These are phyloP conservation scores for Thielaviopsis euricoi DNA, from an alignment of 2,329 filamentous ascomycete species.

Conservation along the genomic window DNA sequence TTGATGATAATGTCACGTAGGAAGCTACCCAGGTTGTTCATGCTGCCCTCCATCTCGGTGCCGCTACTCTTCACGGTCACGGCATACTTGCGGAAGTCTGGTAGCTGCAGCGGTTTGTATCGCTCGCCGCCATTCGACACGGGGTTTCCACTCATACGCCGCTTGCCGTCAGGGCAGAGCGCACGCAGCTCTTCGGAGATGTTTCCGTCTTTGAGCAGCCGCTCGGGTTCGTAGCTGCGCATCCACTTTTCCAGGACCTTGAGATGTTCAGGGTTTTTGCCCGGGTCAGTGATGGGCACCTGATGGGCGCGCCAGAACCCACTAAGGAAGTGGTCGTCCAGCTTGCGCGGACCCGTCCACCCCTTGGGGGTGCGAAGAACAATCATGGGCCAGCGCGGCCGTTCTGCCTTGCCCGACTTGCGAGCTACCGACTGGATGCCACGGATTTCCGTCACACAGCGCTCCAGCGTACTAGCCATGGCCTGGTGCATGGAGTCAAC, in stretches of 20 bases:
- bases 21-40: conserved; percentile 53
- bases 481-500: conserved; percentile 63
- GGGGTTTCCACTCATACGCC: conserved; percentile 63
- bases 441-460: conserved; percentile 53
- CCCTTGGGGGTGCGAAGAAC: conserved; percentile 63
- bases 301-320: conserved; percentile 72
- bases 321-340: conserved; percentile 53
- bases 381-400: conserved; percentile 65
- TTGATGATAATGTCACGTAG: conserved; percentile 48
- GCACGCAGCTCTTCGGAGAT: conserved; percentile 45
- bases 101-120: conserved; percentile 49
- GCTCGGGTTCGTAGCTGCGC: conserved; percentile 57
- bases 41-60: conserved; percentile 40
- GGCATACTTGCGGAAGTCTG: conserved; percentile 53
- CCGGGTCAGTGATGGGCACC: conserved; percentile 56
- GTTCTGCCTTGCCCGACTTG: conserved; percentile 50
- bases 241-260: conserved; percentile 61
- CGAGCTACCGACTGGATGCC: conserved; percentile 55
- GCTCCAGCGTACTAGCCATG: conserved; percentile 62
- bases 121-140: conserved; percentile 56
- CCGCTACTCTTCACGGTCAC: conserved; percentile 46
- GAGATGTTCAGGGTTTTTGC: conserved; percentile 47
- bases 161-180: conserved; percentile 46
- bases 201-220: conserved; percentile 50
- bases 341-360: conserved; percentile 59